Evolutionary conservation across 345 rosid genomes (phyloP), one percentile per base, ranked within the genome.

Genomic region (Sisymbrium altissimum): DNA sequence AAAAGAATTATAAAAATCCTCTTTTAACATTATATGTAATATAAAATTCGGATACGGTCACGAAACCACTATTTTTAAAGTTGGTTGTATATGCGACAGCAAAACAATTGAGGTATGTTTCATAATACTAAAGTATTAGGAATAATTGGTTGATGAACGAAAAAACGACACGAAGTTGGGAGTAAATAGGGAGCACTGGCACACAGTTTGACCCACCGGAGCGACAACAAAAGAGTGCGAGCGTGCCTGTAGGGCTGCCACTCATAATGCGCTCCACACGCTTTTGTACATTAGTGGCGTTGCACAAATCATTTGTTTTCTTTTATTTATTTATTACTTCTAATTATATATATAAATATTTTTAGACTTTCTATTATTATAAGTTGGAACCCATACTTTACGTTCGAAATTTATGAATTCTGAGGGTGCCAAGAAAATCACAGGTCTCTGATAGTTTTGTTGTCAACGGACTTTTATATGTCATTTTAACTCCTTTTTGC

Each of bases 251-350:
- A 58, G 72, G 76, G 64, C 25, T 71, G 17, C 76, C 76, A 39
- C 38, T 77, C 63, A 77, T 77, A 64, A 71, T 77, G 80, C 80
- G 76, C 72, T 77, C 80, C 80, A 77, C 80, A 77, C 77, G 77
- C 72, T 71, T 77, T 71, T 77, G 72, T 71, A 65, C 43, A 65
- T 71, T 77, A 77, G 80, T 77, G 79, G 44, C 79, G 63, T 76
- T 70, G 80, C 80, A 76, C 66, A 35, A 54, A 62, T 76, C 65
- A 69, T 76, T 76, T 53, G 4, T 46, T 76, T 35, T 25, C 56
- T 59, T 30, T 57, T 46, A 36, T 27, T 10, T 21, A 4, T 57
- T 45, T 58, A 9, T 9, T 62, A 56, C 19, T 61, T 7, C 19
- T 60, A 6, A 30, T 60, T 40, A 11, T 68, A 25, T n/a, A 12